phyloP scores from a whole-genome alignment of 495 filamentous ascomycete species.

The Aspergillus affinis region DNA sequence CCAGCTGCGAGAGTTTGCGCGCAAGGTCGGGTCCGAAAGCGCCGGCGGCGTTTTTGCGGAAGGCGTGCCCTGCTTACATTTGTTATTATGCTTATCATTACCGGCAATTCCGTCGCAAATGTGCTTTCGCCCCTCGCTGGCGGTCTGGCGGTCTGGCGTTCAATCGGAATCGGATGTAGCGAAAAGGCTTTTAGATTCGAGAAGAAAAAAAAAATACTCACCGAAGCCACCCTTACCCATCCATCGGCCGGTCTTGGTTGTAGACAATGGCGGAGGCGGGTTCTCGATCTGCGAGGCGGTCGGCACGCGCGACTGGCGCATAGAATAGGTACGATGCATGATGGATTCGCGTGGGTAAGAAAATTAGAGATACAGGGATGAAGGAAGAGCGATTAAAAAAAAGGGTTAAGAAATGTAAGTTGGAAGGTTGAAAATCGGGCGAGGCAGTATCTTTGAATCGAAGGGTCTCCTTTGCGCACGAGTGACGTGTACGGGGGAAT shows the following conservation, averaged over 20 bases:
- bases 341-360: constrained; percentile 5
- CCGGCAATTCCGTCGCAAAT: constrained; percentile 23
- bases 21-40: constrained; percentile 95
- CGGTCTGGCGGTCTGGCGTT: not conserved
- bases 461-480: constrained; percentile 33
- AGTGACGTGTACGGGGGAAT: constrained; percentile 40
- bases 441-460: constrained; percentile 18
- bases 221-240: constrained; percentile 85
- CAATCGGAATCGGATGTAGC: constrained; percentile 12
- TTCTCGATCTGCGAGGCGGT: constrained; percentile 89
- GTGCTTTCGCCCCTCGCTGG: not conserved
- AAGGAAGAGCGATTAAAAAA: constrained; percentile 17
- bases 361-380: constrained; percentile 9
- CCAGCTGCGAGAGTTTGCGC: constrained; percentile 94
- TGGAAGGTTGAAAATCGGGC: constrained; percentile 9
- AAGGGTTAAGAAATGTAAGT: constrained; percentile 14
- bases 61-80: constrained; percentile 72
- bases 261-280: constrained; percentile 86
- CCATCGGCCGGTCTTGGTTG: constrained; percentile 84
- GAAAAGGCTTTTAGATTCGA: not conserved
- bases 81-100: constrained; percentile 15
- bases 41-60: constrained; percentile 86
- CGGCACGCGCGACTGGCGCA: constrained; percentile 93
- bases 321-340: constrained; percentile 99
- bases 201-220: constrained; percentile 45